Base-by-base conservation (phyloP, 352 stramenopile species). In the Phytophthora brassicae region DNA sequence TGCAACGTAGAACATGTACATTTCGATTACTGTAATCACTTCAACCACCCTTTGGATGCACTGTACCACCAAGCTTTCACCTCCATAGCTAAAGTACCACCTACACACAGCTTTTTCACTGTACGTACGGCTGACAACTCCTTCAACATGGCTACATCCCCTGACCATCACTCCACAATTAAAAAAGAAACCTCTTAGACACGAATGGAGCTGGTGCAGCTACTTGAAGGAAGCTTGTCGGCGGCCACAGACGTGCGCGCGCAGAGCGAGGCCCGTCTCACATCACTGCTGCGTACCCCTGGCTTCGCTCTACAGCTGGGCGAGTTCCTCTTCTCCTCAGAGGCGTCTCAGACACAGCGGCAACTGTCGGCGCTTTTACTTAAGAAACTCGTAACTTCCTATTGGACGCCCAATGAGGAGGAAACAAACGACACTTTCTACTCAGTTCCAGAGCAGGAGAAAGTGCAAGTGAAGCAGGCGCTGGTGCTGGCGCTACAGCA, bases 361-460 rank as follows among this genome's bases (percentile, higher is more conserved):
- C 86, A 94, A 24, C 59, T 94, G 24, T 75, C 80, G 36, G 86
- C 81, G 35, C 64, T 94, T 36, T 52, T 94, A 41, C 78, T 94
- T 51, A 92, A 92, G 70, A 85, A 88, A 61, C 60, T 90, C 53
- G 77, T 92, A 24, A 77, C 68, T 31, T 79, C 79, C 14, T 66
- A 86, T 60, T 94, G 85, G 85, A 72, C 71, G 12, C 56, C 74
- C 8, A 79, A 49, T n/a, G 70, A 84, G 9, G 75, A 80, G 2
- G 33, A 63, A 0, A 17, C n/a, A n/a, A n/a, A 59, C 7, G 19
- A 38, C 17, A 47, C 35, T 8, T 42, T 29, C 2, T 92, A 90
- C 60, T 61, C 88, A 4, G 69, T 94, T 1, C 46, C 68, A 9
- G 81, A 91, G 28, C 45, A 75, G 7, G 83, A 94, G 70, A 94